A percentile compares a stretch with the other conserved stretches of the same genome.
Conservation (phyloP, 371 early-diverging fungal genomes). For the Circinella umbellata region DNA sequence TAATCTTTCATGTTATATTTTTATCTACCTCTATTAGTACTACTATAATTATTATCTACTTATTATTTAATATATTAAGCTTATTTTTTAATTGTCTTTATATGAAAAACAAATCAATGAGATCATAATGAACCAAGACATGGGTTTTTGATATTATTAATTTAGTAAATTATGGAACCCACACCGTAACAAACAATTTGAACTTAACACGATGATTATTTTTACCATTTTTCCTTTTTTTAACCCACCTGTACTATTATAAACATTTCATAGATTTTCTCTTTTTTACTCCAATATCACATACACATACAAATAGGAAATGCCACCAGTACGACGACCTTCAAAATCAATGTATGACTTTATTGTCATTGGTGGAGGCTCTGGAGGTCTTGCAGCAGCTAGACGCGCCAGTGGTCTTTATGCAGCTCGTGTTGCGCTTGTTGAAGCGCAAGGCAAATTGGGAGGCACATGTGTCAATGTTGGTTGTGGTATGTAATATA, state of each 20-base stretch:
- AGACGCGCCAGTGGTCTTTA: constrained; percentile 88
- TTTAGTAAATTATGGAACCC: background rate
- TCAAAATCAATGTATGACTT: constrained; percentile 73
- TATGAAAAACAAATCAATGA: background rate
- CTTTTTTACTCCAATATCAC: background rate
- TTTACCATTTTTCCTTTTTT: too few species aligned
- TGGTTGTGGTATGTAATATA: constrained; percentile 72
- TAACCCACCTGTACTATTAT: background rate
- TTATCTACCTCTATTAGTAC: background rate
- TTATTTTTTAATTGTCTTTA: background rate
- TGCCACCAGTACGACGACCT: constrained; percentile 44
- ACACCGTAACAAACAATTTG: background rate
- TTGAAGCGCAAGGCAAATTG: constrained; percentile 84
- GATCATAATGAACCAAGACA: background rate
- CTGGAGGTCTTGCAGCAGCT: constrained; percentile 91
- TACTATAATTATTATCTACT: background rate
- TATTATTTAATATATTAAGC: background rate
- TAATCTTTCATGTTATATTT: background rate
- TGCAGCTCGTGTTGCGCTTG: constrained; percentile 89
- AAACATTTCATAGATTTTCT: background rate
- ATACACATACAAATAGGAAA: constrained; percentile 17
- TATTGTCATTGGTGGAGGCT: constrained; percentile 92
- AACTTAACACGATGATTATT: too few species aligned
- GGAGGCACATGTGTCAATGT: constrained; percentile 98
- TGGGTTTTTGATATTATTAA: background rate